Conservation (phyloP, 108 stramenopile genomes). For the Licmophora abbreviata region DNA sequence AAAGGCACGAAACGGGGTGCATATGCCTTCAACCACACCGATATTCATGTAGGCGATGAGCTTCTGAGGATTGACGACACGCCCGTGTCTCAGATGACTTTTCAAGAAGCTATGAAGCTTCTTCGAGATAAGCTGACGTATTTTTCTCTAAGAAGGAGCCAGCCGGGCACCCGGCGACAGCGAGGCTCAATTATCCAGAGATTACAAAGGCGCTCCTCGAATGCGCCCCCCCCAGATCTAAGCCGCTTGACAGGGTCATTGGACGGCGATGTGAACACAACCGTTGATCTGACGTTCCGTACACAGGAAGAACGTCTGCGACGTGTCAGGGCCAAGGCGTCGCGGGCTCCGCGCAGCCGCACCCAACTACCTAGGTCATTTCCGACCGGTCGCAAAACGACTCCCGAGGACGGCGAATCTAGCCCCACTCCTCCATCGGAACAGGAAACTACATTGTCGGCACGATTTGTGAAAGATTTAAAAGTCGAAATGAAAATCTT, state of each 20-base stretch:
- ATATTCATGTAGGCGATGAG: conserved; percentile 88
- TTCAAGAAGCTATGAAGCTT: conserved; percentile 79
- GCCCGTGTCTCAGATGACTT: conserved; percentile 50
- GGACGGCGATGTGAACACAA: not conserved
- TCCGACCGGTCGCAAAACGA: no score
- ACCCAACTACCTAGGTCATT: no score
- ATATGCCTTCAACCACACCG: conserved; percentile 74
- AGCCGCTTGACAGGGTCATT: not conserved
- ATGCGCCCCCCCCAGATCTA: not conserved
- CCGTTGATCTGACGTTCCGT: conserved; percentile 58
- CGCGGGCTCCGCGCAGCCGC: conserved; percentile 3
- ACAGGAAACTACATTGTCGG: not conserved
- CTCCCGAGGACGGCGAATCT: not conserved
- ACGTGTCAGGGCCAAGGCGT: conserved; percentile 51
- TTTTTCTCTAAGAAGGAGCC: conserved; percentile 15
- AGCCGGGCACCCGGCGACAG: conserved; percentile 6
- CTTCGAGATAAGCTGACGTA: conserved; percentile 40
- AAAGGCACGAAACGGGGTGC: conserved; percentile 80
- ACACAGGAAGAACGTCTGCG: conserved; percentile 87
- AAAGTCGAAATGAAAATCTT: conserved; percentile 79
- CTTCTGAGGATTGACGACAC: conserved; percentile 76
- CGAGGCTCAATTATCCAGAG: not conserved
- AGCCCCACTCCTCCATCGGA: not conserved
- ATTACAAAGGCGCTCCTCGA: conserved; percentile 3
- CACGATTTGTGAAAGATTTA: conserved; percentile 10